Evolutionary conservation across 192 early-diverging fungal species (phyloP).

Genomic region (Funneliformis mosseae): DNA sequence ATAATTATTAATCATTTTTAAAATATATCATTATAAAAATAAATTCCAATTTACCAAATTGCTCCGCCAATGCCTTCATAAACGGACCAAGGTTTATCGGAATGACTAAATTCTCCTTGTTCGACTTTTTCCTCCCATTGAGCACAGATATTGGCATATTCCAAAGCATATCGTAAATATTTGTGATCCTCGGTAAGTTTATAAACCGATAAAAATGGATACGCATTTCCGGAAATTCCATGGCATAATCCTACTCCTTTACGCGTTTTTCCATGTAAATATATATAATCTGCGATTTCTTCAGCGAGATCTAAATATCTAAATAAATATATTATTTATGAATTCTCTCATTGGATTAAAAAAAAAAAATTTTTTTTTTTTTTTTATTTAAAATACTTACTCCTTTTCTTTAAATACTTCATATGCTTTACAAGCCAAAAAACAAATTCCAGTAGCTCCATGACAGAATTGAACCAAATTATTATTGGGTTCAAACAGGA

Average conservation of each 20-base stretch:
- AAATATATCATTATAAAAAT: too few species aligned
- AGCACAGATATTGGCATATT: not conserved
- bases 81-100: constrained; percentile 24
- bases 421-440: constrained; percentile 27
- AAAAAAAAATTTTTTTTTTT: not conserved
- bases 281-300: constrained; percentile 1
- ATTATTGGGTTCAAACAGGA: not conserved
- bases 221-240: constrained; percentile 24
- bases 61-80: constrained; percentile 15
- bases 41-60: not conserved
- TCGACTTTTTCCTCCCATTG: constrained; percentile 2
- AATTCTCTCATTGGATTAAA: too few species aligned
- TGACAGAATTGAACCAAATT: constrained; percentile 22
- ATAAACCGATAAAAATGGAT: constrained; percentile 6
- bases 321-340: not conserved
- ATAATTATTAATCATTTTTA: not conserved
- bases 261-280: not conserved
- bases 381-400: constrained; percentile 15
- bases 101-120: not conserved
- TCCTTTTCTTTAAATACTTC: constrained; percentile 12
- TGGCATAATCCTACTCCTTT: constrained; percentile 27
- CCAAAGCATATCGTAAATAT: constrained; percentile 16
- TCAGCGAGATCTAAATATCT: constrained; percentile 19
- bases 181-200: constrained; percentile 12
- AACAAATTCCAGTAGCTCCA: constrained; percentile 22